Evolutionary conservation across 164 flowering plant genomes (phyloP).

Genomic region (Magnolia changhungtana): DNA sequence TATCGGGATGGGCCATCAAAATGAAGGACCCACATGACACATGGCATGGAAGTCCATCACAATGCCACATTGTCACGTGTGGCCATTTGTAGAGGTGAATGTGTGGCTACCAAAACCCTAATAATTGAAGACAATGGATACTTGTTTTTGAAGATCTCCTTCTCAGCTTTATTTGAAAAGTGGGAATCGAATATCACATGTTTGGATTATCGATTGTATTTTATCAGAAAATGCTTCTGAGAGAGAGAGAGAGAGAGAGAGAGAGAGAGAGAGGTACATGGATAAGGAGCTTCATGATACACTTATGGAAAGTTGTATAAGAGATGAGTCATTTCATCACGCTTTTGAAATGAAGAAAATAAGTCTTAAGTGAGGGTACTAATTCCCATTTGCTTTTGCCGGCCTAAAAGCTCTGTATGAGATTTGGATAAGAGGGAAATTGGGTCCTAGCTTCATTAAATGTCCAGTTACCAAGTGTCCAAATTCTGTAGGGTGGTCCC

Average conservation of each 20-base stretch:
- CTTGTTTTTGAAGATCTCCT: neutral
- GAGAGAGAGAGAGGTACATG: neutral
- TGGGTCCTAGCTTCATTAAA: no score
- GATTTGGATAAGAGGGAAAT: neutral
- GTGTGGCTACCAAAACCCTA: neutral
- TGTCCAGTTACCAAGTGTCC: no score
- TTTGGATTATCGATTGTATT: neutral
- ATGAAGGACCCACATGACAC: no score
- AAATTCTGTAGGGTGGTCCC: no score
- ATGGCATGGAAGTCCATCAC: neutral
- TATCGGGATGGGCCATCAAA: no score
- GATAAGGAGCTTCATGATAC: neutral
- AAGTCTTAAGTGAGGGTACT: neutral
- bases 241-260: neutral
- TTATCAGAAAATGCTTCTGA: neutral
- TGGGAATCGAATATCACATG: neutral
- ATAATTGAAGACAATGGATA: neutral
- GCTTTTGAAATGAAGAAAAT: neutral
- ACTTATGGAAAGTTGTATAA: neutral
- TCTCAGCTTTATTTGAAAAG: neutral
- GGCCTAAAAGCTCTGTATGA: neutral
- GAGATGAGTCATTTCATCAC: neutral
- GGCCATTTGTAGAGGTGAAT: neutral
- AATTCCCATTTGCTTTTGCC: neutral
- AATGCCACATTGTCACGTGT: neutral